Conservation (phyloP, 75 land plant species). For the Azolla pinnata region DNA sequence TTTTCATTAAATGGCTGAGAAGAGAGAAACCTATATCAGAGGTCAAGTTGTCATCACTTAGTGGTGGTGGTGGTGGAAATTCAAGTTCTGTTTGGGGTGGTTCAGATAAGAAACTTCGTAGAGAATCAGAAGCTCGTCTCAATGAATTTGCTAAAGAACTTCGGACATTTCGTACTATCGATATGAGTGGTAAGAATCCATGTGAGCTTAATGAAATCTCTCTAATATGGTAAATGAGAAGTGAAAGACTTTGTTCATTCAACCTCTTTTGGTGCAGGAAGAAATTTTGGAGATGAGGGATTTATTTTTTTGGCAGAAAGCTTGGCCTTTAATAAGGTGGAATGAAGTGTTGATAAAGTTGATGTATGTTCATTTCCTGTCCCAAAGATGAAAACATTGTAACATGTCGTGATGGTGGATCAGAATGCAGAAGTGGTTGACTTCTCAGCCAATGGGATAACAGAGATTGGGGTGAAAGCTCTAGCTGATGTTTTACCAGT, state of each 20-base stretch:
- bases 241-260: neutral
- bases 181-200: slow-evolving; percentile 79
- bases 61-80: too few species aligned
- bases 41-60: slow-evolving; percentile 6
- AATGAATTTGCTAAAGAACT: slow-evolving; percentile 87
- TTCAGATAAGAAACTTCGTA: slow-evolving; percentile 34
- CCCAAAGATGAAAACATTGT: neutral
- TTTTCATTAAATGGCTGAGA: neutral
- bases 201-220: too few species aligned
- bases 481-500: slow-evolving; percentile 65
- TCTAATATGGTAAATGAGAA: neutral
- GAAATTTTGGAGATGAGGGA: slow-evolving; percentile 95
- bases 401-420: slow-evolving; percentile 1
- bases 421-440: slow-evolving; percentile 79
- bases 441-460: slow-evolving; percentile 91
- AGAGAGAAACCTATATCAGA: neutral
- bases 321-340: slow-evolving; percentile 81
- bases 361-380: too few species aligned
- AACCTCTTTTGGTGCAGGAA: slow-evolving; percentile 35
- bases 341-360: neutral
- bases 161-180: slow-evolving; percentile 50
- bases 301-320: slow-evolving; percentile 80
- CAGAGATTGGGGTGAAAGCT: slow-evolving; percentile 73
- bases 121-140: slow-evolving; percentile 52
- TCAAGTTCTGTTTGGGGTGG: slow-evolving; percentile 3